phyloP scores from a whole-genome alignment of 768 basidiomycete species.

The Hypsizygus marmoreus region DNA sequence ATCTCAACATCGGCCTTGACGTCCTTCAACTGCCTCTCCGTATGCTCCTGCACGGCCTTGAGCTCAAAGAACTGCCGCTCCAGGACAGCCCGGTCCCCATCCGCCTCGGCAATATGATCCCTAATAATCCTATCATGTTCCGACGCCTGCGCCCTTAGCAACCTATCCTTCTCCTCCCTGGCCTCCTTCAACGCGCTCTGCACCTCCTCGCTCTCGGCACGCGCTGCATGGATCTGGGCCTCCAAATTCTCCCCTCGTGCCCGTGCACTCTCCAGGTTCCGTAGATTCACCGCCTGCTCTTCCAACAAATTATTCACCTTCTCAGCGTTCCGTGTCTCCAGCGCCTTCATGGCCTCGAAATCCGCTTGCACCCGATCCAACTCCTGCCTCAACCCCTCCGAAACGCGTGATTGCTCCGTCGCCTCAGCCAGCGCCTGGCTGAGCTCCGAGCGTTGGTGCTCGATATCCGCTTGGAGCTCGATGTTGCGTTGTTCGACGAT shows the following conservation, averaged over 20 bases:
- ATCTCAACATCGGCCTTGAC: conserved; percentile 61
- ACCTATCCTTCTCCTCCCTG: conserved; percentile 74
- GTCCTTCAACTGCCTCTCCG: conserved; percentile 65
- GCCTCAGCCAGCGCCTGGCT: conserved; percentile 65
- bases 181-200: conserved; percentile 68
- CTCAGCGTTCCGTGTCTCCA: conserved; percentile 64
- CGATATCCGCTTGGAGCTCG: conserved; percentile 56
- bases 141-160: conserved; percentile 70
- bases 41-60: conserved; percentile 59
- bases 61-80: conserved; percentile 85
- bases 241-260: conserved; percentile 75
- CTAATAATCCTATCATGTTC: conserved; percentile 68
- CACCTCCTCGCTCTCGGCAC: conserved; percentile 72
- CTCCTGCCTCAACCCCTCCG: conserved; percentile 64
- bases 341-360: conserved; percentile 65
- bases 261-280: conserved; percentile 75
- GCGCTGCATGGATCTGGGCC: conserved; percentile 68
- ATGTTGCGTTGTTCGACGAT: conserved; percentile 66
- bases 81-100: conserved; percentile 89
- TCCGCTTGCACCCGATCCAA: conserved; percentile 61
- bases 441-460: conserved; percentile 54
- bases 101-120: conserved; percentile 90
- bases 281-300: conserved; percentile 73
- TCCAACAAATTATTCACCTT: conserved; percentile 69
- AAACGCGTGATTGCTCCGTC: conserved; percentile 61